Conservation (phyloP, 306 rosid species). For the Glycine soja region DNA sequence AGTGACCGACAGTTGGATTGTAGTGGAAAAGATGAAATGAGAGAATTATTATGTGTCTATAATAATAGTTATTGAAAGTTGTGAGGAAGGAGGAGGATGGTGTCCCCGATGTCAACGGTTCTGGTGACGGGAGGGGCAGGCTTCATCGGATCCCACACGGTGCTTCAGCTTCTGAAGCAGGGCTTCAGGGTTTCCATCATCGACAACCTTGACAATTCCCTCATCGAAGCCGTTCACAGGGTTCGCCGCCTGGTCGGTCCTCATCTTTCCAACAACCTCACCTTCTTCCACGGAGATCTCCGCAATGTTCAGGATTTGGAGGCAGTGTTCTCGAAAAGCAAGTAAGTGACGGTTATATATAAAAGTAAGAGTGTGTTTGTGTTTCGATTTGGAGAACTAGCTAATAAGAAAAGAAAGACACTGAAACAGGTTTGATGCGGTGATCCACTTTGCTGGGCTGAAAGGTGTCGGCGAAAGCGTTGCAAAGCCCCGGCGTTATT, state of each 20-base stretch:
- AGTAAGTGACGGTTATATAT: no score
- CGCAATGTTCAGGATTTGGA: slow-evolving; percentile 68
- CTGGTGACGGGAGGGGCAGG: slow-evolving; percentile 89
- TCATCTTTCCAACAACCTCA: slow-evolving; percentile 63
- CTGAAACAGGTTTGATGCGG: slow-evolving; percentile 72
- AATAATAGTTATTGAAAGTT: no score
- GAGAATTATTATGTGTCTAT: no score
- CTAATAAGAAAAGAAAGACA: no score
- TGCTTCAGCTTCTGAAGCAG: slow-evolving; percentile 69
- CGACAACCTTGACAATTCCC: slow-evolving; percentile 75
- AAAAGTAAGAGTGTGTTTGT: no score
- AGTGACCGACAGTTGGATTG: no score
- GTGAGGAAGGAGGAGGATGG: slow-evolving; percentile 40
- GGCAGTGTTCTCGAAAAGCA: slow-evolving; percentile 57
- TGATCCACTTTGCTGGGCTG: slow-evolving; percentile 85
- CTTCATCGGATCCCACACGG: slow-evolving; percentile 83
- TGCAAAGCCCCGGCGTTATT: slow-evolving; percentile 62
- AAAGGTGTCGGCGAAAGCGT: slow-evolving; percentile 89
- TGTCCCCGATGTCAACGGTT: slow-evolving; percentile 47
- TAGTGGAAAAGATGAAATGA: no score
- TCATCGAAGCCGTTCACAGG: slow-evolving; percentile 66
- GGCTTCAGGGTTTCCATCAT: slow-evolving; percentile 67
- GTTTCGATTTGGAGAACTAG: no score
- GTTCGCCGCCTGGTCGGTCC: slow-evolving; percentile 70
- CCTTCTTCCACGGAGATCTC: slow-evolving; percentile 72